Base-by-base conservation (phyloP, 805 yeast genomes). In the Pichia cabralensis region DNA sequence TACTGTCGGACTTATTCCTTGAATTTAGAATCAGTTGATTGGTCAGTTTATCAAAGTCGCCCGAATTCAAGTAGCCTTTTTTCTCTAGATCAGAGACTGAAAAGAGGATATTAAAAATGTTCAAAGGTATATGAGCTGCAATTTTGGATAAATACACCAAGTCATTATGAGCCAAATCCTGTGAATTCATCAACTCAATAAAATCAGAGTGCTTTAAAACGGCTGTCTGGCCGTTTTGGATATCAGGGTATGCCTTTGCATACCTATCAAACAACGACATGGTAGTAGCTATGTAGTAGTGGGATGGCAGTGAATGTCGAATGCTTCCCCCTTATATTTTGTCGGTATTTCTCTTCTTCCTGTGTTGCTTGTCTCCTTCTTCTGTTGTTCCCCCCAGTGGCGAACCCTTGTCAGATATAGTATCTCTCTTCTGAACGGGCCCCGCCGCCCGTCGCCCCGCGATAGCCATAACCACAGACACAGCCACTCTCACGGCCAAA, bases 41-140 rank as follows among this genome's bases (percentile, higher is more conserved):
- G 47, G 81, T 76, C 52, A 89, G 82, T 28, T 69, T 67, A 33
- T 72, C 60, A 80, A 94, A 89, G 52, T 89, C 96, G 18, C 63
- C 55, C 24, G 45, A 48, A 19, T 52, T 48, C 17, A 56, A 29
- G 39, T 67, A 76, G 7, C 96, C 96, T 44, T 74, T 72, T 36
- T 67, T 64, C 26, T 68, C 65, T 39, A 72, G 72, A 59, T 89
- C 97, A 12, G 95, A 84, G 19, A 85, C 75, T 37, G 80, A 64
- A 52, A 81, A 89, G 31, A 89, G 74, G 40, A 88, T 67, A 6
- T 80, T 81, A 54, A 74, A 74, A 4, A 80, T 68, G 43, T 74
- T 66, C 10, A 71, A 60, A 12, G 76, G 67, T 34, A 76, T 65
- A 18, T 52, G 49, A 4, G 56, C 39, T 5, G 55, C 40, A 3